These are phyloP conservation scores for Globisporangium cystogenes DNA, from an alignment of 352 stramenopile genomes.

Conservation along the genomic window DNA sequence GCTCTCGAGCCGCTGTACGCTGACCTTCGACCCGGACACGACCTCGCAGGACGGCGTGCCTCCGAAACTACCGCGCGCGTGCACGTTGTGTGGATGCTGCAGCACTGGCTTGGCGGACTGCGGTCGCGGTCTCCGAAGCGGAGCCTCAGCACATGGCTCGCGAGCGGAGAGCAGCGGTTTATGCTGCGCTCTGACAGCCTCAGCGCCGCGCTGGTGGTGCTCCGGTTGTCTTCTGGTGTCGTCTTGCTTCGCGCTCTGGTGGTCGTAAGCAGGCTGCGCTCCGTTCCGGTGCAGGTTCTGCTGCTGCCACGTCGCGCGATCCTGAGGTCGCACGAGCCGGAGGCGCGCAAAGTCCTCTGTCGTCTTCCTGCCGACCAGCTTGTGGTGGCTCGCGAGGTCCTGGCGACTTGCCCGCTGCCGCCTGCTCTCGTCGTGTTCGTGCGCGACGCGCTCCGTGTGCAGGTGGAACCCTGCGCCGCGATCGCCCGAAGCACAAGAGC, in stretches of 20 bases:
- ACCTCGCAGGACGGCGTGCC: background rate
- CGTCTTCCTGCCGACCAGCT: slow-evolving; percentile 42
- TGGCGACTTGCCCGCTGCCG: slow-evolving; percentile 19
- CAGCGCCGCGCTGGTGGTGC: background rate
- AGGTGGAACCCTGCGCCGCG: background rate
- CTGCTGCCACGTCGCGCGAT: slow-evolving; percentile 18
- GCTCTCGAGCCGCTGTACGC: slow-evolving; percentile 27
- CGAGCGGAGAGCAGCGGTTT: slow-evolving; percentile 23
- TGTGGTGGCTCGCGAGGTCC: slow-evolving; percentile 29
- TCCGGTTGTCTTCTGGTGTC: background rate
- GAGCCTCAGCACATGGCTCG: background rate
- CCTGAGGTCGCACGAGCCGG: slow-evolving; percentile 34
- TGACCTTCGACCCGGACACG: slow-evolving; percentile 18
- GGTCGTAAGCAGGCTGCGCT: background rate
- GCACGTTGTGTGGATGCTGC: slow-evolving; percentile 7
- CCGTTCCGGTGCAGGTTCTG: slow-evolving; percentile 47
- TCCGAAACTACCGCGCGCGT: background rate
- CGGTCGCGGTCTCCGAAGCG: slow-evolving; percentile 14
- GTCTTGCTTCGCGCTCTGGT: background rate
- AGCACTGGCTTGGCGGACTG: slow-evolving; percentile 45
- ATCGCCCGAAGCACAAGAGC: background rate
- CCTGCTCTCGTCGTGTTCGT: slow-evolving; percentile 3
- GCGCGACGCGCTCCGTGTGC: slow-evolving; percentile 6
- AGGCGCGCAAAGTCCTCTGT: slow-evolving; percentile 42
- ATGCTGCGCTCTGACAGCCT: background rate